Conservation (phyloP, 208 protist species). For the Angomonas deanei region DNA sequence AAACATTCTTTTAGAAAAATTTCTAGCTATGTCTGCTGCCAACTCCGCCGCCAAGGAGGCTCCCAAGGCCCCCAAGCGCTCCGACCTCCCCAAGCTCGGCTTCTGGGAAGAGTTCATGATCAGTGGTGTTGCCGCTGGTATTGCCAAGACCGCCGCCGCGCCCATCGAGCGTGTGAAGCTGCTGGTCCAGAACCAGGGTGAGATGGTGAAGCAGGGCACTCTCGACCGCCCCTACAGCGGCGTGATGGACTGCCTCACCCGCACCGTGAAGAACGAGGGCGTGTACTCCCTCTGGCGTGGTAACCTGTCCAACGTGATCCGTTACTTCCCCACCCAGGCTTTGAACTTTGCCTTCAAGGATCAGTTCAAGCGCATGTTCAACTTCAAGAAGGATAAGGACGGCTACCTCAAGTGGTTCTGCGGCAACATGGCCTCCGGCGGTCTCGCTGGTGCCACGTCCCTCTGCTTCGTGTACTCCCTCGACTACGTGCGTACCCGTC, state of each 20-base stretch:
- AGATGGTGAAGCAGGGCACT: conserved; percentile 72
- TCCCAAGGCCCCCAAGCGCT: conserved; percentile 18
- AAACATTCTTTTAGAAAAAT: no score
- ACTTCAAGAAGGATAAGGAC: no score
- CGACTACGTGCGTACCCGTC: no score
- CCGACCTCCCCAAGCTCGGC: conserved; percentile 37
- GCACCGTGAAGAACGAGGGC: conserved; percentile 92
- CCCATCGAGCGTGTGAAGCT: conserved; percentile 96
- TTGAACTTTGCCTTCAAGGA: conserved; percentile 99
- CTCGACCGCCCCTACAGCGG: conserved; percentile 89
- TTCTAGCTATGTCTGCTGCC: conserved; percentile 13
- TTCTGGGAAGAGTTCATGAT: conserved; percentile 81
- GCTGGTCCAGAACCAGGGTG: conserved; percentile 91
- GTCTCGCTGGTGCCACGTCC: no score
- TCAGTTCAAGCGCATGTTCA: conserved; percentile 92
- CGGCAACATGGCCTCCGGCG: no score
- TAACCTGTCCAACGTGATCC: conserved; percentile 95
- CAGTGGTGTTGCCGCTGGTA: conserved; percentile 61
- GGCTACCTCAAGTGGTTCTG: no score
- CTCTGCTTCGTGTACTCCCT: no score
- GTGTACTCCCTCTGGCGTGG: conserved; percentile 94
- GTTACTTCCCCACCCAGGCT: conserved; percentile 98
- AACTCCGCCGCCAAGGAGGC: conserved; percentile 16
- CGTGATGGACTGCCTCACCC: conserved; percentile 92
- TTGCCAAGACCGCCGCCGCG: conserved; percentile 90